phyloP scores from a whole-genome alignment of 2,329 filamentous ascomycete genomes.

The Colletotrichum echinochloae region DNA sequence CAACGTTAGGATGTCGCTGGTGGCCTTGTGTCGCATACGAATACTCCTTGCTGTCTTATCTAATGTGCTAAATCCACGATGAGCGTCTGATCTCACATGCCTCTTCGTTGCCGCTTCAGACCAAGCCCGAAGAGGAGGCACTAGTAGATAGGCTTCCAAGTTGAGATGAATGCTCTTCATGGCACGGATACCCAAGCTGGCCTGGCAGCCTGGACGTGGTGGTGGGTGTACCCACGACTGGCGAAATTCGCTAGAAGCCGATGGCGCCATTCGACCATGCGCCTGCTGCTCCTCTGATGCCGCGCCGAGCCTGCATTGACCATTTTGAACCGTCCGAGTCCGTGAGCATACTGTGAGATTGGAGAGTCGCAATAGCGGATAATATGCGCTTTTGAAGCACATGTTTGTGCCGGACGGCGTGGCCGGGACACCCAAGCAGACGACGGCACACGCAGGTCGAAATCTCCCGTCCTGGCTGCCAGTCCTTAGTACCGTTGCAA shows the following conservation, averaged over 20 bases:
- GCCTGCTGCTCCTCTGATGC: conserved; percentile 25
- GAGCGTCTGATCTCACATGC: conserved; percentile 20
- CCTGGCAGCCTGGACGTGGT: too few species aligned
- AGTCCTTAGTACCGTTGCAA: conserved; percentile 10
- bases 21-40: conserved; percentile 7
- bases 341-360: background rate
- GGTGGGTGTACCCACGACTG: conserved; percentile 1
- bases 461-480: conserved; percentile 28
- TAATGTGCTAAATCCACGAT: conserved; percentile 1
- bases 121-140: conserved; percentile 9
- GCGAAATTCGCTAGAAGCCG: conserved; percentile 3
- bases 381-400: conserved; percentile 31
- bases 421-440: conserved; percentile 21
- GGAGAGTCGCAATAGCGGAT: background rate
- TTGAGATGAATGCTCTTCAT: background rate
- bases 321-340: conserved; percentile 5
- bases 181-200: conserved; percentile 24
- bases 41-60: background rate
- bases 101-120: background rate
- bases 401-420: conserved; percentile 21
- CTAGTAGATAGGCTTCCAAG: conserved; percentile 9
- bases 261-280: conserved; percentile 14
- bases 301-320: conserved; percentile 16
- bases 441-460: conserved; percentile 35
- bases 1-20: background rate